Evolutionary conservation across 139 green algal genomes (phyloP), one percentile per base, ranked within the genome.

Genomic region (Picochlorum sp.): DNA sequence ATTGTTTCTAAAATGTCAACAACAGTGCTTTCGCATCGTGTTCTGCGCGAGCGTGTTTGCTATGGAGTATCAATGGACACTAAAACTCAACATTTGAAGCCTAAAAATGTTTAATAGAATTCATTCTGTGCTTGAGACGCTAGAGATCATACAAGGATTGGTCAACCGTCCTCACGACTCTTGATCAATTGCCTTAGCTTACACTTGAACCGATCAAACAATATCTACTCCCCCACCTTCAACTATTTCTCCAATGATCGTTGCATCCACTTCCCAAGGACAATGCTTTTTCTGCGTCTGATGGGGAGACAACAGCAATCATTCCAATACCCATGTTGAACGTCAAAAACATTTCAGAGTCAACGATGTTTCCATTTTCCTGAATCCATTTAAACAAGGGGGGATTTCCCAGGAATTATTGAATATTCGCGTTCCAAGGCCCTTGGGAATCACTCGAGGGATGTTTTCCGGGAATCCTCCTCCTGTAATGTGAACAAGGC

Each of bases 261-360:
- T 68, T 45, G 64, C 68, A 26, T 51, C 73, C 6, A 61, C 14
- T 14, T 14, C 59, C 68, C 21, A 59, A 56, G 4, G 63, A 45
- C 62, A 79, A 50, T 4, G 69, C 72, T 24, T 52, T 62, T 7
- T 80, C 79, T 9, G 85, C 87, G 14, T 88, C 47, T 2, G 45
- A 54, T 4, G 56, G 38, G 1, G 74, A 62, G 49, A 97, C 83
- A 18, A 98, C 82, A 34, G 90, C 62, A 11, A 97, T 70, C 78
- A 98, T 87, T 44, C 92, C 92, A 32, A 98, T 79, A 13, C 92
- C 92, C 84, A 96, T 91, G 83, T 98, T 98, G 86, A 98, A 98
- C 1, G 94, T 98, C 26, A 88, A 80, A 68, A 87, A 88, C 92
- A 98, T 98, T 79, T 98, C 93, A 3, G 71, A 63, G 3, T 88